Evolutionary conservation across 805 yeast genomes (phyloP).

Genomic region (Starmera quercuum): DNA sequence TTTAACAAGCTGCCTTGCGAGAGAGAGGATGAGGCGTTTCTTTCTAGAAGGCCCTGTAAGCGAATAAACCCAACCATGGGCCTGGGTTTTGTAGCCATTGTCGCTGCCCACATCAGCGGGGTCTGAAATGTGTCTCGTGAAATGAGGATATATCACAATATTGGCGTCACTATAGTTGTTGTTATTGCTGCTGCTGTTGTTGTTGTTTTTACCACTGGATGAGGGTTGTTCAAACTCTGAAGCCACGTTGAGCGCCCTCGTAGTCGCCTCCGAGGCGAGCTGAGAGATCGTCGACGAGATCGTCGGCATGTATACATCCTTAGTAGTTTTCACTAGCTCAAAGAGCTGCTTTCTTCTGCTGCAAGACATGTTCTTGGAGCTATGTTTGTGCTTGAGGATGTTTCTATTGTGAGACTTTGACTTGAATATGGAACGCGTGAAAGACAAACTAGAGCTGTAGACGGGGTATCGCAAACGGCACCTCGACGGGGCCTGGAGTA

Average conservation of each 20-base stretch:
- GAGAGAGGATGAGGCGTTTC: slow-evolving; percentile 57
- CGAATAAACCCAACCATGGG: slow-evolving; percentile 63
- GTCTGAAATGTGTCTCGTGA: slow-evolving; percentile 37
- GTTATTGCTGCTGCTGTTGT: slow-evolving; percentile 26
- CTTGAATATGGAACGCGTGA: neutral
- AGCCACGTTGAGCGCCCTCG: slow-evolving; percentile 13
- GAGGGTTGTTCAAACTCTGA: neutral
- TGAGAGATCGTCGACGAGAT: slow-evolving; percentile 40
- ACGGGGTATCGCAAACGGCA: no score
- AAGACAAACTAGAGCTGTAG: no score
- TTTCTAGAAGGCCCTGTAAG: slow-evolving; percentile 69
- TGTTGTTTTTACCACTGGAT: slow-evolving; percentile 8
- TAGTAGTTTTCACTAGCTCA: slow-evolving; percentile 46
- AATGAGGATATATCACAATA: slow-evolving; percentile 55
- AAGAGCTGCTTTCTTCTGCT: slow-evolving; percentile 36
- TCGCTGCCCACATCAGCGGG: no score
- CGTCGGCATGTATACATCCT: slow-evolving; percentile 50
- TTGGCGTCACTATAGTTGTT: slow-evolving; percentile 40
- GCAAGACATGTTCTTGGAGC: neutral
- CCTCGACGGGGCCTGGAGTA: no score
- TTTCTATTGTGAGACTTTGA: no score
- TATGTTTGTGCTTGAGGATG: neutral
- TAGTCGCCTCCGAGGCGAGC: slow-evolving; percentile 37
- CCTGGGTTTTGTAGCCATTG: slow-evolving; percentile 41
- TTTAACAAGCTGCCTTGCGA: slow-evolving; percentile 62